Conservation (phyloP, 208 protist species). For the Histomonas meleagridis region DNA sequence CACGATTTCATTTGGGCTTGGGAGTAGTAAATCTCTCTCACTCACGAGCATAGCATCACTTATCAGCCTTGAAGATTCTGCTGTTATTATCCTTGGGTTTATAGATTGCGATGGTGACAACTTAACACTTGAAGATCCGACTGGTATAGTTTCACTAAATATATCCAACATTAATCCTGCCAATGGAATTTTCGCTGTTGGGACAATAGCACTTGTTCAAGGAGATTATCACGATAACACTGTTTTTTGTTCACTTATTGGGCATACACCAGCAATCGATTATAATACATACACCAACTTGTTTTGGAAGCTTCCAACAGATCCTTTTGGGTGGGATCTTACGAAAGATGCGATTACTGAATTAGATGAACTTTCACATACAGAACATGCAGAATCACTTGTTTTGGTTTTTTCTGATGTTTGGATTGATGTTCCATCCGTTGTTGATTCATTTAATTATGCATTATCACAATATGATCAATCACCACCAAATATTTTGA, state of each 20-base stretch:
- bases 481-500: background rate
- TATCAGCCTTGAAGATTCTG: background rate
- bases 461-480: background rate
- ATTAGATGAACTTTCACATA: background rate
- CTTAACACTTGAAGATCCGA: background rate
- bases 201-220: conserved; percentile 5
- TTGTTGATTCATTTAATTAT: background rate
- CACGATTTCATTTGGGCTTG: background rate
- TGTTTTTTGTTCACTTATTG: background rate
- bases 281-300: background rate
- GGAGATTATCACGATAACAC: background rate
- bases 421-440: background rate
- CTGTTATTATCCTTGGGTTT: background rate
- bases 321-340: background rate
- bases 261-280: background rate
- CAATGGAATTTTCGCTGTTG: background rate
- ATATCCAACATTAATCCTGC: background rate
- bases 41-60: background rate
- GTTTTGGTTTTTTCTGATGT: conserved; percentile 1
- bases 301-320: background rate
- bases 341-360: background rate
- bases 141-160: background rate
- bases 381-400: background rate
- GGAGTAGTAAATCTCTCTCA: background rate
- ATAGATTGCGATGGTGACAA: background rate